phyloP scores from a whole-genome alignment of 2,329 filamentous ascomycete genomes.

The Aspergillus candidus region DNA sequence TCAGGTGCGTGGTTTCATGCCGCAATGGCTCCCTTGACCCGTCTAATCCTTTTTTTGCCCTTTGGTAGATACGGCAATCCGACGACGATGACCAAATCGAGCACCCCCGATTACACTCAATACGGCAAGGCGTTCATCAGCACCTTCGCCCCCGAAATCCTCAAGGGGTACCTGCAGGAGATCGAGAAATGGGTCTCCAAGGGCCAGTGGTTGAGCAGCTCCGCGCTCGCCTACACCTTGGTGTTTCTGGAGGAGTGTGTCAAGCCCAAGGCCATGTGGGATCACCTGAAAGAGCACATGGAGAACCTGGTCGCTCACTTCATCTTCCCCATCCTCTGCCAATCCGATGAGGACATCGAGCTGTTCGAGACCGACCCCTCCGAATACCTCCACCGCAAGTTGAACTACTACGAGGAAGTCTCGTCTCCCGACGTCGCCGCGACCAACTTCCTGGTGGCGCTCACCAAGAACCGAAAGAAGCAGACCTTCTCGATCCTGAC shows the following conservation, averaged over 20 bases:
- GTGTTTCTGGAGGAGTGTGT: conserved; percentile 96
- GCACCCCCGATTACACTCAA: conserved; percentile 67
- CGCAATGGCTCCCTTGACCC: not conserved
- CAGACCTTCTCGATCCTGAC: conserved; percentile 91
- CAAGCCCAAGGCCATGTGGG: conserved; percentile 96
- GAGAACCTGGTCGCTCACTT: conserved; percentile 90
- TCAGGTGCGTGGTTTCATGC: conserved; percentile 55
- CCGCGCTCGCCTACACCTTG: conserved; percentile 86
- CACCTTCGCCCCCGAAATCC: conserved; percentile 89
- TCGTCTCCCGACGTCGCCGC: conserved; percentile 92
- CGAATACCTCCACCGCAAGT: conserved; percentile 92
- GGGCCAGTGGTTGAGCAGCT: conserved; percentile 88
- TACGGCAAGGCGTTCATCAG: conserved; percentile 88
- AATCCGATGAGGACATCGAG: conserved; percentile 85
- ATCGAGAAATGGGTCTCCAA: conserved; percentile 98
- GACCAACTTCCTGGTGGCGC: conserved; percentile 89
- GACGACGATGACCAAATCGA: conserved; percentile 63
- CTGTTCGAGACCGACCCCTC: conserved; percentile 91
- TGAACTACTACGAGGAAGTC: conserved; percentile 97
- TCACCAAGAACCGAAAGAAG: conserved; percentile 91
- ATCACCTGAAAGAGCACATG: conserved; percentile 84
- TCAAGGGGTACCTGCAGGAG: conserved; percentile 89
- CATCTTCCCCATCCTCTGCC: conserved; percentile 89
- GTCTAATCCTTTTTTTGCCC: conserved; percentile 4
- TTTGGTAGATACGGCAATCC: conserved; percentile 77